Percentiles rank a stretch among this genome's conserved stretches.
phyloP scores from a whole-genome alignment of 108 stramenopile genomes.

The Nitzschia putrida region DNA sequence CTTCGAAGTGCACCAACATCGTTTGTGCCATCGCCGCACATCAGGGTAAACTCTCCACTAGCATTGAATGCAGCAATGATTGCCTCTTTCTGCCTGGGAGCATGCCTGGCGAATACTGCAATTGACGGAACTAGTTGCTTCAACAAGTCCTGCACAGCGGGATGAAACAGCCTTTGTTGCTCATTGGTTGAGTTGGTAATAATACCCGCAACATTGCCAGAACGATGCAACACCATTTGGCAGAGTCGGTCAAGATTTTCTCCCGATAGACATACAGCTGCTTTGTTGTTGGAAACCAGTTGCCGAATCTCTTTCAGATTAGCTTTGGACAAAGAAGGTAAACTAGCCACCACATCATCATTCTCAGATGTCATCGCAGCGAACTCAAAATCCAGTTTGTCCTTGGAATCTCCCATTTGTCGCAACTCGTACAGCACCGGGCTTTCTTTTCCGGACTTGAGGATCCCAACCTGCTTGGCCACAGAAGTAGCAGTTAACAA shows the following conservation, averaged over 20 bases:
- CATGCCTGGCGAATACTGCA: slow-evolving; percentile 93
- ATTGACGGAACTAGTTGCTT: slow-evolving; percentile 68
- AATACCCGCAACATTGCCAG: background rate
- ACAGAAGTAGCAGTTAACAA: slow-evolving; percentile 93
- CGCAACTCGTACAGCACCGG: slow-evolving; percentile 15
- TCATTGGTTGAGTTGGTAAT: slow-evolving; percentile 12
- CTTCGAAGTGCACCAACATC: slow-evolving; percentile 96
- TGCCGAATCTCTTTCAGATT: slow-evolving; percentile 22
- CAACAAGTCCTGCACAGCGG: slow-evolving; percentile 53
- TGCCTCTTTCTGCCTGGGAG: slow-evolving; percentile 95
- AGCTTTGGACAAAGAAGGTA: background rate
- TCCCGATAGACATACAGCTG: slow-evolving; percentile 62
- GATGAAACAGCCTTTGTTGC: slow-evolving; percentile 60
- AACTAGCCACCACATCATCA: too few species aligned
- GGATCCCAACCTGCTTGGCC: slow-evolving; percentile 82
- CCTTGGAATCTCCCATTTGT: background rate
- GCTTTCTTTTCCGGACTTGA: slow-evolving; percentile 5
- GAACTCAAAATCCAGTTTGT: slow-evolving; percentile 1
- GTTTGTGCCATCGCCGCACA: slow-evolving; percentile 99
- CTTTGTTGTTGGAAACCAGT: slow-evolving; percentile 38
- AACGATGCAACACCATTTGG: slow-evolving; percentile 31
- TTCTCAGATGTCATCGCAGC: background rate
- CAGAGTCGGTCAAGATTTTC: slow-evolving; percentile 57
- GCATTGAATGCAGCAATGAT: slow-evolving; percentile 90
- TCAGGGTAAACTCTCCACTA: slow-evolving; percentile 79